Evolutionary conservation across 495 filamentous ascomycete genomes (phyloP).

Genomic region (Trichocladium antarcticum): DNA sequence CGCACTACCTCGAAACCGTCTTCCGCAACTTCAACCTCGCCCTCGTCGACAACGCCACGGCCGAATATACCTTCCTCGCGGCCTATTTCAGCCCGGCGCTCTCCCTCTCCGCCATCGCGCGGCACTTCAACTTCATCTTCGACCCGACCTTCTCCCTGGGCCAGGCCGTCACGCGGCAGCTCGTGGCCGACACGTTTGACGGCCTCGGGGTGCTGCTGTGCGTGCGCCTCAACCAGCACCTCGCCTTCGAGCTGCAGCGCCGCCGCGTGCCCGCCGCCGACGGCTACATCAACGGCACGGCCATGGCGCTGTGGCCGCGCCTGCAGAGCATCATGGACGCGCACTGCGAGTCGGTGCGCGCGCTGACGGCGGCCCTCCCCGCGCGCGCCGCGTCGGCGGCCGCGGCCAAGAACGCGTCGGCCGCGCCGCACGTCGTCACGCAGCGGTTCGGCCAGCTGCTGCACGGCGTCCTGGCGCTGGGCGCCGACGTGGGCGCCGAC

Average conservation of each 20-base stretch:
- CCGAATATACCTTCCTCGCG: conserved; percentile 88
- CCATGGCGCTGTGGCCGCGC: conserved; percentile 92
- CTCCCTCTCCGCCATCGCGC: conserved; percentile 45
- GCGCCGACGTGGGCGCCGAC: conserved; percentile 78
- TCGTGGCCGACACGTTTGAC: conserved; percentile 68
- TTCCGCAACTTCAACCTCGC: conserved; percentile 94
- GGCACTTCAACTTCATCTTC: conserved; percentile 71
- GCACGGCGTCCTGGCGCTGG: conserved; percentile 70
- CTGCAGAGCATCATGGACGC: conserved; percentile 87
- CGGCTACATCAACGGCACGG: conserved; percentile 83
- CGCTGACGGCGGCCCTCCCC: conserved; percentile 41
- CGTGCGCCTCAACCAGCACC: conserved; percentile 86
- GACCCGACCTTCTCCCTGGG: conserved; percentile 73
- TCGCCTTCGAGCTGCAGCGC: conserved; percentile 85
- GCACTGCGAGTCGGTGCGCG: conserved; percentile 77
- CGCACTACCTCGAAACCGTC: conserved; percentile 77
- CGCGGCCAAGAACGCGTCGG: conserved; percentile 52
- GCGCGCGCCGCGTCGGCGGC: conserved; percentile 41
- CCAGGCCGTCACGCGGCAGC: conserved; percentile 59
- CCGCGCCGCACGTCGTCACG: conserved; percentile 81
- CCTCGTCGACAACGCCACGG: conserved; percentile 83
- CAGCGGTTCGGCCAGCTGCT: conserved; percentile 87
- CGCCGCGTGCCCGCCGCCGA: conserved; percentile 82
- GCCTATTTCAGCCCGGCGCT: conserved; percentile 66
- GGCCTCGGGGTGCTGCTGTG: conserved; percentile 76